These are phyloP conservation scores for Pelargonium australe DNA, from an alignment of 441 rosid genomes.

Conservation along the genomic window DNA sequence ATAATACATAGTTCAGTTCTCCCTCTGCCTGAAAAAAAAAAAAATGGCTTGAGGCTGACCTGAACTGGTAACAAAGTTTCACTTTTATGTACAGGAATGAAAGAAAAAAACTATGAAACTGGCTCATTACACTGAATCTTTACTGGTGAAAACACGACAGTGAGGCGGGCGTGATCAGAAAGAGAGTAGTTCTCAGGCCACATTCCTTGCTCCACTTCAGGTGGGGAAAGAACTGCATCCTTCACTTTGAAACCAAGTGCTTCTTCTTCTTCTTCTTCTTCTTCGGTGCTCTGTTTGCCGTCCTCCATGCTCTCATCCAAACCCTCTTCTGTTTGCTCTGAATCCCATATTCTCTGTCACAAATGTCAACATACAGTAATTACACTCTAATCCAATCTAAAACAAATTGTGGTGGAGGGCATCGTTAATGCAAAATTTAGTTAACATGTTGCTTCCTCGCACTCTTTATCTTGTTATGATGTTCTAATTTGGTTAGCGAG, in stretches of 20 bases:
- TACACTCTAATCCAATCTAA: background rate
- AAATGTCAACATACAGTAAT: slow-evolving; percentile 9
- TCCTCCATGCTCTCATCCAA: slow-evolving; percentile 26
- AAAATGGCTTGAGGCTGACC: too few relatives aligned
- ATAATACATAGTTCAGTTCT: too few relatives aligned
- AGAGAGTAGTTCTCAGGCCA: slow-evolving; percentile 89
- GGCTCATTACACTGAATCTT: slow-evolving; percentile 37
- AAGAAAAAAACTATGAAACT: background rate
- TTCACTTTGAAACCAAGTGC: slow-evolving; percentile 62
- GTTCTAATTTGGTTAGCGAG: too few relatives aligned
- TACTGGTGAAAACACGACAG: slow-evolving; percentile 68
- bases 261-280: slow-evolving; percentile 30
- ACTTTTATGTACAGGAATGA: too few relatives aligned
- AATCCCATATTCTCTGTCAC: slow-evolving; percentile 59
- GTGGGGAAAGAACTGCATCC: slow-evolving; percentile 66
- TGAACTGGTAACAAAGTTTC: too few relatives aligned
- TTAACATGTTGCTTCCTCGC: too few relatives aligned
- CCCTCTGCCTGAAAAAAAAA: too few relatives aligned
- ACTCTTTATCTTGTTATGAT: background rate
- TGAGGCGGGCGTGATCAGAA: slow-evolving; percentile 87
- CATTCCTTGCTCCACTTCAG: slow-evolving; percentile 75
- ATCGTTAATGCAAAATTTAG: too few relatives aligned
- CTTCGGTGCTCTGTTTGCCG: background rate
- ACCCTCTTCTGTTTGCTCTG: slow-evolving; percentile 32
- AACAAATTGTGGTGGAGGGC: too few relatives aligned